phyloP scores from a whole-genome alignment of 2,329 filamentous ascomycete species.

The Truncatella angustata region DNA sequence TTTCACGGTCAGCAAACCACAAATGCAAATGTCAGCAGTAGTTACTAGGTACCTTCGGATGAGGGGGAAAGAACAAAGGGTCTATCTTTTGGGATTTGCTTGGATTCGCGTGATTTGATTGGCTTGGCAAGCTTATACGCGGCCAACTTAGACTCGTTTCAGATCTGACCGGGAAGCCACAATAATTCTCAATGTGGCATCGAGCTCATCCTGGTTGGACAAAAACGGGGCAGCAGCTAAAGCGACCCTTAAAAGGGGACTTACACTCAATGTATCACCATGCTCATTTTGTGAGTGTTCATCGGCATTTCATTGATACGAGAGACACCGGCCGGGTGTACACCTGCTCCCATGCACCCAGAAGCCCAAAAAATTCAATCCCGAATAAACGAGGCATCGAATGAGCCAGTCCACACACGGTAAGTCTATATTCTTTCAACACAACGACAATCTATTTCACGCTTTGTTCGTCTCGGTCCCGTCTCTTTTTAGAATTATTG shows the following conservation, averaged over 20 bases:
- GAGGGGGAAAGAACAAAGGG: not conserved
- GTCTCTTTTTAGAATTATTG: slow-evolving; percentile 5
- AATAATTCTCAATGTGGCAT: not conserved
- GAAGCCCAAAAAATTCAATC: not conserved
- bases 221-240: not conserved
- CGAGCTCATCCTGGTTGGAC: too few species aligned
- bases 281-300: not conserved
- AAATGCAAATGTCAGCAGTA: too few species aligned
- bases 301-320: not conserved
- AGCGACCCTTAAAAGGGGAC: too few species aligned
- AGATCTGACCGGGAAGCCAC: slow-evolving; percentile 1
- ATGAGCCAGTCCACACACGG: not conserved
- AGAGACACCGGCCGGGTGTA: not conserved
- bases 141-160: slow-evolving; percentile 2
- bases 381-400: not conserved
- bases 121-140: not conserved
- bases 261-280: too few species aligned
- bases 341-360: not conserved
- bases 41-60: not conserved
- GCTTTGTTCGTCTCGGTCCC: not conserved
- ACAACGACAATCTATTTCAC: slow-evolving; percentile 5
- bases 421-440: not conserved
- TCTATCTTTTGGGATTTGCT: not conserved
- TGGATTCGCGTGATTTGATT: not conserved
- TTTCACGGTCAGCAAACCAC: too few species aligned